Conservation (phyloP, 1,284 basidiomycete genomes). For the Pisolithus thermaeus region DNA sequence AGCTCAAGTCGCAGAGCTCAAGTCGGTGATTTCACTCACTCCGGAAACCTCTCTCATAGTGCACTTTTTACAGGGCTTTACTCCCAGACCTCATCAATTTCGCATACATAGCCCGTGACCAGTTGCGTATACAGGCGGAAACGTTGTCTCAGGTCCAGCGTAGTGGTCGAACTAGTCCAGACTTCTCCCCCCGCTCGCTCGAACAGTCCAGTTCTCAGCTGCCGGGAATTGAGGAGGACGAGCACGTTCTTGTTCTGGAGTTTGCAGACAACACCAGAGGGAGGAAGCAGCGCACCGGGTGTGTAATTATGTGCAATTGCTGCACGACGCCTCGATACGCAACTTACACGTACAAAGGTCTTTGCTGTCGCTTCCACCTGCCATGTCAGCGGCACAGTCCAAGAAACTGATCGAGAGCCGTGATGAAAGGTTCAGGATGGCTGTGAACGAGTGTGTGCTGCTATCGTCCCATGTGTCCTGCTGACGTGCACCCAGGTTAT, state of each 20-base stretch:
- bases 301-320: slow-evolving; percentile 12
- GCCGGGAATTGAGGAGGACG: slow-evolving; percentile 35
- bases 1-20: slow-evolving; percentile 76
- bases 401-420: slow-evolving; percentile 72
- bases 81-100: slow-evolving; percentile 80
- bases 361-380: slow-evolving; percentile 39
- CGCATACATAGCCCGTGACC: slow-evolving; percentile 69
- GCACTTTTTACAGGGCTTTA: slow-evolving; percentile 51
- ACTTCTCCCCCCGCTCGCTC: slow-evolving; percentile 31
- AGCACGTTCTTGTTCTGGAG: slow-evolving; percentile 71
- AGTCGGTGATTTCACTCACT: slow-evolving; percentile 41
- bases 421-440: slow-evolving; percentile 59
- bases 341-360: slow-evolving; percentile 28
- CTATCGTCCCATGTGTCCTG: background rate
- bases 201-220: slow-evolving; percentile 14
- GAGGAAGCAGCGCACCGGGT: slow-evolving; percentile 30
- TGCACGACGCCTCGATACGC: background rate
- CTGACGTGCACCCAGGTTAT: slow-evolving; percentile 40
- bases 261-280: slow-evolving; percentile 57
- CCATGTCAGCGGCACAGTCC: slow-evolving; percentile 51
- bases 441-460: slow-evolving; percentile 63
- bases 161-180: slow-evolving; percentile 28
- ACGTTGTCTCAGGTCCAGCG: slow-evolving; percentile 21
- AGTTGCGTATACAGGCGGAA: slow-evolving; percentile 55
- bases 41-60: slow-evolving; percentile 5